Conservation (phyloP, 108 stramenopile species). For the Cyclotella kingstonii region DNA sequence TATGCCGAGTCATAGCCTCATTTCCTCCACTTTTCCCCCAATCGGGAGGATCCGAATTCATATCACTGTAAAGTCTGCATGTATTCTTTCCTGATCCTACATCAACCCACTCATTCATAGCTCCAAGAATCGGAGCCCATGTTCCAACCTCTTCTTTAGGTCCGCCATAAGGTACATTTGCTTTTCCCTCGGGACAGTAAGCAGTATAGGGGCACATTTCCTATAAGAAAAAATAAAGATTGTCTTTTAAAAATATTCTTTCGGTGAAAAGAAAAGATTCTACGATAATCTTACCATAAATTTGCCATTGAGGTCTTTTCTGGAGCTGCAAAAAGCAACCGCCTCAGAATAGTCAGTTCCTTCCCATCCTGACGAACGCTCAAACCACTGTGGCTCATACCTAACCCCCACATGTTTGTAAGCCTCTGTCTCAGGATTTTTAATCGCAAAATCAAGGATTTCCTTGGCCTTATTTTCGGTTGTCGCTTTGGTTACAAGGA, state of each 20-base stretch:
- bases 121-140: constrained; percentile 9
- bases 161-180: constrained; percentile 11
- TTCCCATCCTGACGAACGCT: constrained; percentile 16
- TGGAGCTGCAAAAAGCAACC: constrained; percentile 6
- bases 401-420: not conserved
- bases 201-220: constrained; percentile 9
- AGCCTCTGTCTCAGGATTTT: not conserved
- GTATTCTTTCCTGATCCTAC: not conserved
- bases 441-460: not conserved
- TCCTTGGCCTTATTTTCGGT: not conserved
- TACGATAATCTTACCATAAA: not conserved
- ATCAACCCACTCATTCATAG: constrained; percentile 15
- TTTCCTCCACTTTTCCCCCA: constrained; percentile 9
- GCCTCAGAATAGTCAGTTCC: constrained; percentile 10
- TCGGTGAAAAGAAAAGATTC: not conserved
- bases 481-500: not conserved
- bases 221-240: not conserved
- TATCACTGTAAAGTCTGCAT: constrained; percentile 6
- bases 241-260: not conserved
- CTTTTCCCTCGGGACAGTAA: constrained; percentile 15
- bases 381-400: constrained; percentile 10
- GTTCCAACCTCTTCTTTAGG: not conserved
- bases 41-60: constrained; percentile 10
- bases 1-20: constrained; percentile 3
- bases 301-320: not conserved